Evolutionary conservation across 1,139 yeast genomes (phyloP).

Genomic region (Suhomyces yuchorum): DNA sequence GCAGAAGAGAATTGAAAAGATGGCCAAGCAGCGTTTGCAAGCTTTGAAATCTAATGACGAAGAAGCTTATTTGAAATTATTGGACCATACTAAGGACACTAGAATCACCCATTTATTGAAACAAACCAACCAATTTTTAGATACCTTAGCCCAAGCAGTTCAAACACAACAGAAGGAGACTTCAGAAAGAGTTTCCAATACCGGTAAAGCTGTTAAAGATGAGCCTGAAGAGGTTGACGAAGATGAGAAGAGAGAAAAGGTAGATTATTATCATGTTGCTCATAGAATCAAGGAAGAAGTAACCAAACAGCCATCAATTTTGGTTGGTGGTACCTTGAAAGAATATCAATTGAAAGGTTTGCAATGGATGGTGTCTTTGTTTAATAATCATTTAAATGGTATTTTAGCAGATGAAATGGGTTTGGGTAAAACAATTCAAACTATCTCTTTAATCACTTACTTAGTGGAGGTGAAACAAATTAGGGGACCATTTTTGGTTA

Average conservation of each 20-base stretch:
- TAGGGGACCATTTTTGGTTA: slow-evolving; percentile 72
- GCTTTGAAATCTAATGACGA: slow-evolving; percentile 84
- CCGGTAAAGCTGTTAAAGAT: slow-evolving; percentile 20
- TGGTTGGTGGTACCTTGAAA: slow-evolving; percentile 86
- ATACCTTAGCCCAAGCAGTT: slow-evolving; percentile 75
- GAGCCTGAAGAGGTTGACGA: slow-evolving; percentile 27
- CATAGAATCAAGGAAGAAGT: slow-evolving; percentile 72
- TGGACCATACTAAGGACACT: slow-evolving; percentile 82
- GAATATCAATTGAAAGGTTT: slow-evolving; percentile 93
- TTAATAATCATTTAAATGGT: slow-evolving; percentile 91
- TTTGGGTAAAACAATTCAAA: slow-evolving; percentile 84
- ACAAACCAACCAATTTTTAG: slow-evolving; percentile 77
- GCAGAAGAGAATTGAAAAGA: slow-evolving; percentile 69
- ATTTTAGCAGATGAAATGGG: slow-evolving; percentile 96
- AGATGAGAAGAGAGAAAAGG: slow-evolving; percentile 59
- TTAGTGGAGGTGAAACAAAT: slow-evolving; percentile 68
- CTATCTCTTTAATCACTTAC: slow-evolving; percentile 75
- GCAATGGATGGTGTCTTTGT: slow-evolving; percentile 97
- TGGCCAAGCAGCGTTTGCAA: slow-evolving; percentile 83
- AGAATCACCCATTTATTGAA: slow-evolving; percentile 78
- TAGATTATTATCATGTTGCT: slow-evolving; percentile 80
- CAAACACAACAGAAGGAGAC: slow-evolving; percentile 65
- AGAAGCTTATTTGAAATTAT: slow-evolving; percentile 77
- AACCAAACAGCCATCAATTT: slow-evolving; percentile 60
- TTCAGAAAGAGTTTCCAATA: slow-evolving; percentile 18